Evolutionary conservation across 164 flowering plant genomes (phyloP).

Genomic region (Echeveria elegans): DNA sequence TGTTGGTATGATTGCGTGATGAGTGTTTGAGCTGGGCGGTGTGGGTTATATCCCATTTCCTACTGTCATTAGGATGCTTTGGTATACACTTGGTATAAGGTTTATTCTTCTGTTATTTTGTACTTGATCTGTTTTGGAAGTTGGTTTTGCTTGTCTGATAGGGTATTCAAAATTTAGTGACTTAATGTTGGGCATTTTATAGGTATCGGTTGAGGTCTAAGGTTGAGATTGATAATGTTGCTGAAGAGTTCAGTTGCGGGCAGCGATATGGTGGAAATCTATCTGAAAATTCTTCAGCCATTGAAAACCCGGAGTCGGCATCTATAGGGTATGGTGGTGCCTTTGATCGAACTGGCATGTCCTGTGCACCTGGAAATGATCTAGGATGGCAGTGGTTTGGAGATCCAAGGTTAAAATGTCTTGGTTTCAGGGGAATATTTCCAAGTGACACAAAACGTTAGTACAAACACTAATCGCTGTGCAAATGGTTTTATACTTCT

Average conservation of each 20-base stretch:
- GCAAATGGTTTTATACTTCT: background rate
- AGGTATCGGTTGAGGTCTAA: constrained; percentile 87
- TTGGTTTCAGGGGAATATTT: constrained; percentile 87
- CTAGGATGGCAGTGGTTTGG: constrained; percentile 79
- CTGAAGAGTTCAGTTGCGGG: constrained; percentile 78
- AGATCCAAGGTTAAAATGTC: constrained; percentile 78
- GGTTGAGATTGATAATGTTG: constrained; percentile 78
- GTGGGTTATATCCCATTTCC: background rate
- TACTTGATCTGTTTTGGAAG: background rate
- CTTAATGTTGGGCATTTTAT: background rate
- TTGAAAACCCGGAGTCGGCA: constrained; percentile 67
- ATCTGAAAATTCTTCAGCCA: constrained; percentile 25
- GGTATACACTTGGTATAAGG: too few relatives aligned
- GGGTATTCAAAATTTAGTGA: too few relatives aligned
- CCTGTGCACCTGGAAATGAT: constrained; percentile 49
- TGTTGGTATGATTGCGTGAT: background rate
- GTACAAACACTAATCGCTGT: constrained; percentile 13
- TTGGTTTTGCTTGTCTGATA: background rate
- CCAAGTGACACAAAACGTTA: constrained; percentile 60
- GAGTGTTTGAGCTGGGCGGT: background rate
- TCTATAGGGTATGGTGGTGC: constrained; percentile 66
- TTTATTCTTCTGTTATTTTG: too few relatives aligned
- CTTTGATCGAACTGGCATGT: constrained; percentile 45
- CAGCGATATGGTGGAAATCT: constrained; percentile 66
- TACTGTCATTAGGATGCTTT: background rate